Base-by-base conservation (phyloP, 2,329 filamentous ascomycete species). In the Hirsutella thompsonii region DNA sequence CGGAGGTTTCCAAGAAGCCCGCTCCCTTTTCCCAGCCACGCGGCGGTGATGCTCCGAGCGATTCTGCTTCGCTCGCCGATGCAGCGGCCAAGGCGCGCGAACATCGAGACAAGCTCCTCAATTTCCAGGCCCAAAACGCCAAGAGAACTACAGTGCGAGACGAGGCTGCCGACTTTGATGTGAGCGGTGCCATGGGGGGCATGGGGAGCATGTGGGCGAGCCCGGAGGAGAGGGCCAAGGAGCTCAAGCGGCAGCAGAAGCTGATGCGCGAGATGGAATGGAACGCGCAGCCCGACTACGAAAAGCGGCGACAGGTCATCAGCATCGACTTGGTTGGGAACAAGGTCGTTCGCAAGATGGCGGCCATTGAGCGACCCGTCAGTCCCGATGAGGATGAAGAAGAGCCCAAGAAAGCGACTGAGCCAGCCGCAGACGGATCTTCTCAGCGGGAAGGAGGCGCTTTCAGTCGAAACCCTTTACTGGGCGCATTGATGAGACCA, bases 101-200 rank as follows among this genome's bases (percentile, higher is more conserved):
- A 47, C 88, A 94, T 52, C 71, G 88, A 14, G 88, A 94, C 56
- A 84, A 75, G 52, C 69, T 95, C 1, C 72, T 94, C 10, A 72
- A 69, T 1, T 94, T 87, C 57, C 89, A 95, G 57, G 79, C 84
- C 1, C 81, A 94, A 52, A 94, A 94, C 49, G 86, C 87, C 0
- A 75, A 76, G 44, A 72, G 89, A 35, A 95, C 89, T 2, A 85
- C 80, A 14, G 82, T 95, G 14, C 76, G 87, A 30, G 89, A 95
- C 52, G 88, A 94, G 62, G 88, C 87, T 0, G 66, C 74, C 1
- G 74, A 79, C 43, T 78, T 78, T 49, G 74, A 79, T 41, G 66
- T 73, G 3, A 57, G 58, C 28, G 59, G 57, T 2, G 69, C 66
- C 11, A 56, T 70, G 50, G 56, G 56, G 4, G 68, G 67, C 1